phyloP scores from a whole-genome alignment of 257 asterid genomes.

The Solanum ossicruentum region DNA sequence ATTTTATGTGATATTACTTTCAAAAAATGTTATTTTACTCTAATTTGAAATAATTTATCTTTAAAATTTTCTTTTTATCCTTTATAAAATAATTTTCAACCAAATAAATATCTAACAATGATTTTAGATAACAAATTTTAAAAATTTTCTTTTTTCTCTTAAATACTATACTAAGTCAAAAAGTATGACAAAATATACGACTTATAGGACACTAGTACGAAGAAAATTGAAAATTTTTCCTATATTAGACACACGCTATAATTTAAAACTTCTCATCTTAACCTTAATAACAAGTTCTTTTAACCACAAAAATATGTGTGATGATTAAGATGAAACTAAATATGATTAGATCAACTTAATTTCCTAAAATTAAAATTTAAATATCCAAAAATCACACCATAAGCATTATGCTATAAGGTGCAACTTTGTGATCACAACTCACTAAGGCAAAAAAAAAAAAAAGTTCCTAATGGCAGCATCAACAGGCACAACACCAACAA shows the following conservation, averaged over 20 bases:
- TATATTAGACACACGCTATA: not conserved
- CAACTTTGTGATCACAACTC: not conserved
- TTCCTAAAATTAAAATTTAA: not conserved
- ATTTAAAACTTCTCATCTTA: not conserved
- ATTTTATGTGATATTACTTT: no score
- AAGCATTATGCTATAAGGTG: not conserved
- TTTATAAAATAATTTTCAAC: no score
- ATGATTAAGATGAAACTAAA: not conserved
- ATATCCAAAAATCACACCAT: not conserved
- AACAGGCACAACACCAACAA: slow-evolving; percentile 14
- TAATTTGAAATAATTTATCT: no score
- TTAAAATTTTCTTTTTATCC: no score
- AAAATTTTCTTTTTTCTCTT: no score
- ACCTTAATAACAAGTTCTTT: not conserved
- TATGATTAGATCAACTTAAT: no score
- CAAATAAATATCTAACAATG: no score
- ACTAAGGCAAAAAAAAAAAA: not conserved
- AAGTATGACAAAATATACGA: no score
- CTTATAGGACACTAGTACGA: no score
- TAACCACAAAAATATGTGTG: not conserved
- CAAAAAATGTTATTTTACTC: fast-evolving
- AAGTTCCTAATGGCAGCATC: not conserved
- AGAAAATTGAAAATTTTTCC: not conserved
- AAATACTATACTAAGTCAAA: no score
- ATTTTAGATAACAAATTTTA: no score